Conservation (phyloP, 2,329 filamentous ascomycete genomes). For the Aspergillus quadrilineatus region DNA sequence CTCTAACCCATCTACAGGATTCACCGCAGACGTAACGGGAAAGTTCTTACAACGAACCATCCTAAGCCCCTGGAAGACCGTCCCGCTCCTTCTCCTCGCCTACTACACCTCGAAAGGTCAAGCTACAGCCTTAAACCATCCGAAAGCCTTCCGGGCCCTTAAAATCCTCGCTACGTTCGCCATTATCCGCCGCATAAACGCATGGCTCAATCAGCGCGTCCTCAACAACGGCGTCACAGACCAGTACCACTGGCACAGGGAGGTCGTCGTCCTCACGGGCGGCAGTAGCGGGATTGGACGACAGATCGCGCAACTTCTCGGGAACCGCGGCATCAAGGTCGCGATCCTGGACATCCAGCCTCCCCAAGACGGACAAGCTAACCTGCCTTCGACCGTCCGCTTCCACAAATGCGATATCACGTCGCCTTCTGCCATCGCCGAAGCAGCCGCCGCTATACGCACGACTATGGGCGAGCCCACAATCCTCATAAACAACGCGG, state of each 20-base stretch:
- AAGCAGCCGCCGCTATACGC: constrained; percentile 55
- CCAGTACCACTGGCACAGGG: constrained; percentile 57
- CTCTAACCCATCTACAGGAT: constrained; percentile 33
- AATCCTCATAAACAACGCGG: constrained; percentile 52
- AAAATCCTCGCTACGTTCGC: constrained; percentile 56
- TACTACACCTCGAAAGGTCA: constrained; percentile 64
- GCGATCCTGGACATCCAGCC: constrained; percentile 62
- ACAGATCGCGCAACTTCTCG: constrained; percentile 64
- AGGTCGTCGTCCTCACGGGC: constrained; percentile 72
- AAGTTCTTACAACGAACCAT: constrained; percentile 59
- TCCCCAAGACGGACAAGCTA: constrained; percentile 35
- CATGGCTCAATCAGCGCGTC: constrained; percentile 52
- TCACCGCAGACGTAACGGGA: constrained; percentile 61
- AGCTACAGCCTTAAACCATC: constrained; percentile 54
- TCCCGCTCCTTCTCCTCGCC: constrained; percentile 63
- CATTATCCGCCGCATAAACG: constrained; percentile 50
- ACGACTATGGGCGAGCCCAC: constrained; percentile 62
- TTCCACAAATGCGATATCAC: constrained; percentile 72
- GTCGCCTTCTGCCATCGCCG: constrained; percentile 53
- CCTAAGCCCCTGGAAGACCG: constrained; percentile 63
- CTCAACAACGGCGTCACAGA: constrained; percentile 46
- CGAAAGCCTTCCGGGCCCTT: constrained; percentile 53
- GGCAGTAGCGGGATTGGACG: constrained; percentile 73
- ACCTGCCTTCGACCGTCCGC: constrained; percentile 49
- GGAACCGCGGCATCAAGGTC: constrained; percentile 63